phyloP scores from a whole-genome alignment of 306 rosid genomes.

The Ormosia semicastrata region DNA sequence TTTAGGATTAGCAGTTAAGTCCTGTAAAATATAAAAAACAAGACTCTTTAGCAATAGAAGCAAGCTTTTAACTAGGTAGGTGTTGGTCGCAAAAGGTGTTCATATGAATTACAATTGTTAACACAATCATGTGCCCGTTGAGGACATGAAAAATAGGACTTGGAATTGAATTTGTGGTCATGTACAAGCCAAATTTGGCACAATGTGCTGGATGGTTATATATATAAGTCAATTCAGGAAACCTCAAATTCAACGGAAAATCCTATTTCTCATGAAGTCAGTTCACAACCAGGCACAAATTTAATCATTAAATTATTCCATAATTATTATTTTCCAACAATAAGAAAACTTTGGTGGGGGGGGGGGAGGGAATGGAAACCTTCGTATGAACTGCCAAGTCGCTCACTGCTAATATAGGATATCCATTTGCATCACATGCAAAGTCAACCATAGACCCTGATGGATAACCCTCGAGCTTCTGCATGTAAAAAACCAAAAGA shows the following conservation, averaged over 20 bases:
- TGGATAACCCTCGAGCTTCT: slow-evolving; percentile 83
- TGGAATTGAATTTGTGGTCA: background rate
- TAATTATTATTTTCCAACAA: background rate
- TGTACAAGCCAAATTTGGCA: slow-evolving; percentile 2
- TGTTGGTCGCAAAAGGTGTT: background rate
- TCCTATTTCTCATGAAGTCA: slow-evolving; percentile 2
- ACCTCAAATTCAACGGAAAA: slow-evolving; percentile 1
- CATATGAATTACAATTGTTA: slow-evolving; percentile 11
- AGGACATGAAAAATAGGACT: background rate
- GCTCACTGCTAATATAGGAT: slow-evolving; percentile 87
- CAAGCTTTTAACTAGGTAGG: background rate
- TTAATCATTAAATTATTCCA: background rate
- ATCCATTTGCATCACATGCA: slow-evolving; percentile 82
- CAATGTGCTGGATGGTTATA: background rate
- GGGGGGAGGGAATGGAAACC: slow-evolving; percentile 39
- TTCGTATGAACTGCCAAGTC: slow-evolving; percentile 76
- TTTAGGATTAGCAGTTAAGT: slow-evolving; percentile 67
- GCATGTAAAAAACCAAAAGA: slow-evolving; percentile 27
- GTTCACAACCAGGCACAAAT: slow-evolving; percentile 10
- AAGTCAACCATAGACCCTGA: slow-evolving; percentile 93
- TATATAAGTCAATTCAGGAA: background rate
- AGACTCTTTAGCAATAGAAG: slow-evolving; percentile 27
- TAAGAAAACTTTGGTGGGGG: background rate
- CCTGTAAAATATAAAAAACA: slow-evolving; percentile 47
- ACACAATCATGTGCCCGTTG: background rate